These are phyloP conservation scores for Furcasterigmium sp. DNA, from an alignment of 2,329 filamentous ascomycete genomes.

Conservation along the genomic window DNA sequence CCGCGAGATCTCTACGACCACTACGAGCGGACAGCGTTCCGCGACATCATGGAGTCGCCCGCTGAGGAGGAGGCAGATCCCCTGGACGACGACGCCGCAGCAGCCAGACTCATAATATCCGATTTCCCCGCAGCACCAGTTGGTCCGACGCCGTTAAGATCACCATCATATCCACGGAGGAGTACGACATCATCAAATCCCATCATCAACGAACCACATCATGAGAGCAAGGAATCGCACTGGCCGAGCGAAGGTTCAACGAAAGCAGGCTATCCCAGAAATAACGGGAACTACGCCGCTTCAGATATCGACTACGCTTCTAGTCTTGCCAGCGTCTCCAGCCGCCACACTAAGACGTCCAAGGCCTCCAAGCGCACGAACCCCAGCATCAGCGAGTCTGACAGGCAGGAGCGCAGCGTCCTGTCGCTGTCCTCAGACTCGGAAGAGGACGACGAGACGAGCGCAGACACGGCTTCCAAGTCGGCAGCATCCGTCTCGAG, in stretches of 20 bases:
- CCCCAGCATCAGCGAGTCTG: conserved; percentile 41
- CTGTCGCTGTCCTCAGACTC: conserved; percentile 54
- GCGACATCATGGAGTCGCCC: conserved; percentile 26
- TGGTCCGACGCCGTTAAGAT: conserved; percentile 6
- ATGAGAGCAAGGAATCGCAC: neutral
- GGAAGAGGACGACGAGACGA: conserved; percentile 30
- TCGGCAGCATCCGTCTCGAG: conserved; percentile 20
- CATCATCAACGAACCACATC: conserved; percentile 7
- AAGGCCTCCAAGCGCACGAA: conserved; percentile 45
- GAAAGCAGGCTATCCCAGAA: neutral
- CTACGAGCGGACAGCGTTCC: conserved; percentile 52
- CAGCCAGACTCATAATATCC: neutral
- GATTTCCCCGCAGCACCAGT: neutral
- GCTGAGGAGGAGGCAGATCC: neutral
- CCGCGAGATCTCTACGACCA: conserved; percentile 50
- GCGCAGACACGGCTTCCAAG: conserved; percentile 22
- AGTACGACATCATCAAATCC: conserved; percentile 9
- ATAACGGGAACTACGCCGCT: neutral
- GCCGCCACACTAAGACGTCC: conserved; percentile 49
- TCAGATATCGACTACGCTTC: conserved; percentile 29
- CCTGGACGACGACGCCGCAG: neutral
- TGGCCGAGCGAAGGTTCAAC: neutral
- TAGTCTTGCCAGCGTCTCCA: conserved; percentile 43
- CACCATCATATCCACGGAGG: conserved; percentile 1
- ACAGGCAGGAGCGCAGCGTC: conserved; percentile 50